Percentiles rank a stretch among this genome's conserved stretches.
Evolutionary conservation across 1,139 yeast genomes (phyloP).

Genomic region (Candida sp.): DNA sequence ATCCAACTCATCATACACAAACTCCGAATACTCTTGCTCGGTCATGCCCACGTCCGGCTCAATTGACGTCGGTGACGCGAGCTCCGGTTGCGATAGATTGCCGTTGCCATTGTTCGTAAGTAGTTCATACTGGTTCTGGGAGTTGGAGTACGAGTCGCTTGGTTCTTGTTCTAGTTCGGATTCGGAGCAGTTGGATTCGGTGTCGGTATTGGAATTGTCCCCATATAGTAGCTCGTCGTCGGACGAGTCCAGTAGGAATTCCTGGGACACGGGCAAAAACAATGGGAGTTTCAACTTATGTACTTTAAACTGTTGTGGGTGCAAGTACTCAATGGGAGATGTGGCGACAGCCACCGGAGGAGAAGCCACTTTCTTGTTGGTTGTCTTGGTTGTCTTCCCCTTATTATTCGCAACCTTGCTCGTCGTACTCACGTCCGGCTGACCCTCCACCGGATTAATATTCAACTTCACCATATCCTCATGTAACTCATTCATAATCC

Average conservation of each 20-base stretch:
- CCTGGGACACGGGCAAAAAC: neutral
- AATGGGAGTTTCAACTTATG: neutral
- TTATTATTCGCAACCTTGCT: neutral
- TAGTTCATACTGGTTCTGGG: neutral
- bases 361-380: neutral
- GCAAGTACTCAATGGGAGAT: neutral
- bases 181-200: neutral
- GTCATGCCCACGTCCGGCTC: conserved; percentile 1
- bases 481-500: conserved; percentile 5
- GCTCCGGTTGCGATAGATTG: neutral
- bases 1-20: conserved; percentile 14
- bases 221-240: neutral
- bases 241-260: neutral
- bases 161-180: neutral
- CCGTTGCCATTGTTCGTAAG: neutral
- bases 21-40: conserved; percentile 9
- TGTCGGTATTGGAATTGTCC: neutral
- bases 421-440: neutral
- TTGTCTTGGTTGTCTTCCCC: neutral
- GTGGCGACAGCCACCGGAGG: too few relatives aligned
- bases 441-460: neutral
- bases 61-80: neutral
- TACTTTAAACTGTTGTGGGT: neutral
- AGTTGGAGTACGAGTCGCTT: neutral
- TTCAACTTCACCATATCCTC: conserved; percentile 1